phyloP scores from a whole-genome alignment of 768 basidiomycete genomes.

The Suillus subaureus region DNA sequence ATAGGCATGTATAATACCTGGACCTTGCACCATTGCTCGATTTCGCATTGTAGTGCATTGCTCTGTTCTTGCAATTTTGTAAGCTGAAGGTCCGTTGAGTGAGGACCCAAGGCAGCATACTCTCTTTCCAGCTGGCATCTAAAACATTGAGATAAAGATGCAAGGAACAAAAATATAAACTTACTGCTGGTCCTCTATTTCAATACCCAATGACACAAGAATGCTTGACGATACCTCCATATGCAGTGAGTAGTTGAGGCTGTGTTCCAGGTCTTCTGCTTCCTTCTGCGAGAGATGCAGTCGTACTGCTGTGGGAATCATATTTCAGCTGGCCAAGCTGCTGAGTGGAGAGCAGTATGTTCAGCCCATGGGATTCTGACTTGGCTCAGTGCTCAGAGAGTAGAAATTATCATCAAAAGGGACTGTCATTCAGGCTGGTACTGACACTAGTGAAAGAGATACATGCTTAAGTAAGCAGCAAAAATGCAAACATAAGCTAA shows the following conservation, averaged over 20 bases:
- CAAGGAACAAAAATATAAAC: background rate
- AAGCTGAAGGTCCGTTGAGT: constrained; percentile 32
- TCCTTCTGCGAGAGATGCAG: constrained; percentile 15
- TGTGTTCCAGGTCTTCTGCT: background rate
- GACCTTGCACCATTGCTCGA: constrained; percentile 31
- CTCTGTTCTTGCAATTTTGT: constrained; percentile 30
- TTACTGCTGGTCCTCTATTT: constrained; percentile 22
- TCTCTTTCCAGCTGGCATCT: no score
- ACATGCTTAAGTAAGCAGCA: no score
- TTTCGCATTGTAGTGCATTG: constrained; percentile 24
- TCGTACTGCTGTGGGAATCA: constrained; percentile 6
- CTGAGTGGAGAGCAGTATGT: no score
- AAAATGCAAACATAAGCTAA: no score
- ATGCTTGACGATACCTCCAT: constrained; percentile 11
- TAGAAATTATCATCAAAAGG: no score
- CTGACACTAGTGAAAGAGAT: no score
- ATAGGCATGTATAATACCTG: constrained; percentile 34
- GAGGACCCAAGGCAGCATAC: constrained; percentile 13
- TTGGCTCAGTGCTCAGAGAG: no score
- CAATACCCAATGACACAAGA: constrained; percentile 15
- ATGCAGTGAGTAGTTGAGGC: constrained; percentile 5
- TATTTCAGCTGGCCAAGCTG: no score
- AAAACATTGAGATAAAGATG: no score
- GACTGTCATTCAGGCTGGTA: no score
- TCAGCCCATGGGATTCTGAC: no score